Evolutionary conservation across 352 stramenopile species (phyloP).

Genomic region (Phytophthora pluvialis): DNA sequence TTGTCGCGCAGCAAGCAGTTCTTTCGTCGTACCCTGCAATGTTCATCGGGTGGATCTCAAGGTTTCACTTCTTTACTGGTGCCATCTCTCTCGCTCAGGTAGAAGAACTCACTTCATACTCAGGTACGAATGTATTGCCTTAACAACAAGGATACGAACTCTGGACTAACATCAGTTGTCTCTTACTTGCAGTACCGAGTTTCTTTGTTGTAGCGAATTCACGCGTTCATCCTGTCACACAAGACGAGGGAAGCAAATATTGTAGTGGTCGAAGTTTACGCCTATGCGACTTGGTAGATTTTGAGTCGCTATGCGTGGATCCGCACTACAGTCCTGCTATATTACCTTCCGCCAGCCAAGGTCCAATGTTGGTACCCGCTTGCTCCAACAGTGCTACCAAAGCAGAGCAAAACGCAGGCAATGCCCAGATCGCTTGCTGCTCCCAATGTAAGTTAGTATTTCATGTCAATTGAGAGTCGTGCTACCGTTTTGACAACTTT

Average conservation of each 20-base stretch:
- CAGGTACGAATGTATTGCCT: slow-evolving; percentile 35
- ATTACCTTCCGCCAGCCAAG: slow-evolving; percentile 31
- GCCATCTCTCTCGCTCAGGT: slow-evolving; percentile 46
- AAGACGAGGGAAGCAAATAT: slow-evolving; percentile 19
- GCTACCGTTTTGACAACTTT: neutral
- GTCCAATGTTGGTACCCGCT: neutral
- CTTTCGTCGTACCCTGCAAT: slow-evolving; percentile 25
- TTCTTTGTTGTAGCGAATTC: slow-evolving; percentile 15
- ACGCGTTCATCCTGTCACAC: neutral
- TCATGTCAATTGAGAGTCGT: slow-evolving; percentile 6
- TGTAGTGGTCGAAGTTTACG: slow-evolving; percentile 38
- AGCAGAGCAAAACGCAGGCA: slow-evolving; percentile 35
- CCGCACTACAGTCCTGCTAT: slow-evolving; percentile 6
- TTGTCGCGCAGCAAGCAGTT: slow-evolving; percentile 24
- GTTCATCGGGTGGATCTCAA: slow-evolving; percentile 55
- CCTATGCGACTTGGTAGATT: slow-evolving; percentile 50
- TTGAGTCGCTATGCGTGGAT: slow-evolving; percentile 42
- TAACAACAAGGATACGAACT: neutral
- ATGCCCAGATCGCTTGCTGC: slow-evolving; percentile 48
- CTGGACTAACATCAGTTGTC: neutral
- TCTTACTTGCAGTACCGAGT: slow-evolving; percentile 17
- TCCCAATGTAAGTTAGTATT: slow-evolving; percentile 35
- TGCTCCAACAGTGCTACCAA: slow-evolving; percentile 16
- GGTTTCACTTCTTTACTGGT: slow-evolving; percentile 52
- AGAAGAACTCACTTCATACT: slow-evolving; percentile 42